Conservation (phyloP, 1,284 basidiomycete species). For the Puccinia polysora region DNA sequence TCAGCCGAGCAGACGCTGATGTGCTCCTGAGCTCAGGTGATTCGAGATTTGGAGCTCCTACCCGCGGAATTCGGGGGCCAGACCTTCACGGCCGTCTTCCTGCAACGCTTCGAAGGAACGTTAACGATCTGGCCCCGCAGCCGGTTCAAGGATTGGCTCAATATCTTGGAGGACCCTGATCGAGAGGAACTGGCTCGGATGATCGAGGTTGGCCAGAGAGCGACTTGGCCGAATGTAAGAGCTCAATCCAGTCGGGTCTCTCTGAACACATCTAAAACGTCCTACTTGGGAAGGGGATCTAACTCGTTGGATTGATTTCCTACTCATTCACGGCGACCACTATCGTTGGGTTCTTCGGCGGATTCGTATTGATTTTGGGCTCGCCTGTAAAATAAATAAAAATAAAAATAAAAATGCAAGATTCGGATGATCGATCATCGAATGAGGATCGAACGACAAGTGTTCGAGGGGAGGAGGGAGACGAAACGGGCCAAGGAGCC, state of each 20-base stretch:
- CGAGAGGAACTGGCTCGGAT: slow-evolving; percentile 68
- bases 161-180: slow-evolving; percentile 66
- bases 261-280: too few species aligned
- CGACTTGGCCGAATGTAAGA: slow-evolving; percentile 94
- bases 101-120: slow-evolving; percentile 75
- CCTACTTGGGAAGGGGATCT: too few species aligned
- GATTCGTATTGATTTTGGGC: too few species aligned
- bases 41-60: slow-evolving; percentile 83
- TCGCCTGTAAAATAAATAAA: too few species aligned
- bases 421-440: slow-evolving; percentile 87
- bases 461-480: slow-evolving; percentile 70
- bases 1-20: neutral
- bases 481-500: slow-evolving; percentile 58
- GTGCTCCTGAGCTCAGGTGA: slow-evolving; percentile 59
- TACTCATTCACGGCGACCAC: slow-evolving; percentile 14
- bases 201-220: slow-evolving; percentile 77
- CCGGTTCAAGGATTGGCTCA: slow-evolving; percentile 68
- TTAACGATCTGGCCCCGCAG: slow-evolving; percentile 76
- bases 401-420: too few species aligned
- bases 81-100: slow-evolving; percentile 90
- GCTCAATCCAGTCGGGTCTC: too few species aligned
- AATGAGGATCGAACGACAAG: slow-evolving; percentile 70
- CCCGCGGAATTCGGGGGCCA: slow-evolving; percentile 75
- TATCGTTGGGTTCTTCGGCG: too few species aligned
- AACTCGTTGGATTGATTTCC: too few species aligned